Base-by-base conservation (phyloP, 208 protist genomes). In the Porcisia hertigi region DNA sequence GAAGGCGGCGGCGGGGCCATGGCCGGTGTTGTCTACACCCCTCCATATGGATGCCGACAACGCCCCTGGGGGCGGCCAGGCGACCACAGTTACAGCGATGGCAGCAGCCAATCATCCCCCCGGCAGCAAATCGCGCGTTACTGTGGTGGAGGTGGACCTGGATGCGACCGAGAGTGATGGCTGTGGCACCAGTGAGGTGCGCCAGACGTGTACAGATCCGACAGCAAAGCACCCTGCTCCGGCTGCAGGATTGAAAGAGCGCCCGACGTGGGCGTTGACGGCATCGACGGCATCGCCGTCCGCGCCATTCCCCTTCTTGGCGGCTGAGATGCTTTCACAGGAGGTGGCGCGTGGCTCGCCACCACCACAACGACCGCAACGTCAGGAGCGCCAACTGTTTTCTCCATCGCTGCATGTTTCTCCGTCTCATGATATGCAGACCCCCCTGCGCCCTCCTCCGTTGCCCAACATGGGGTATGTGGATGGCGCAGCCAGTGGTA, bases 381-480 rank as follows among this genome's bases (percentile, higher is more conserved):
- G 60, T 43, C 60, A 65, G 60, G 34, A 65, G 30, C 49, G 25
- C 20, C 60, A 59, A 34, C 39, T 65, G 62, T 58, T 47, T 2
- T 34, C 52, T 41, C 43, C 54, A n/a, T 36, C 34, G 16, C 52
- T 41, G 36, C 30, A 59, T 8, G 20, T 49, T 3, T 72, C 69
- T 25, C 69, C 69, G 36, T 71, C 14, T 18, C 70, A 64, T 18
- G 70, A 75, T 3, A 23, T 75, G 64, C 52, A 54, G 54, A 76
- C 76, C 23, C 71, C 71, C 3, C 54, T 81, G 62, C 76, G 76
- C 39, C 47, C 71, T 4, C 76, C 71, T 16, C 25, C 76, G n/a
- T 55, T 81, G 55, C 76, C 76, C 14, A 81, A 81, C 64, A 81
- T 81, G 76, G 76, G 76, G 34, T 57, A 72, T 53, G 53, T 57